These are phyloP conservation scores for Hymenoscyphus albidus DNA, from an alignment of 2,329 filamentous ascomycete genomes.

Conservation along the genomic window DNA sequence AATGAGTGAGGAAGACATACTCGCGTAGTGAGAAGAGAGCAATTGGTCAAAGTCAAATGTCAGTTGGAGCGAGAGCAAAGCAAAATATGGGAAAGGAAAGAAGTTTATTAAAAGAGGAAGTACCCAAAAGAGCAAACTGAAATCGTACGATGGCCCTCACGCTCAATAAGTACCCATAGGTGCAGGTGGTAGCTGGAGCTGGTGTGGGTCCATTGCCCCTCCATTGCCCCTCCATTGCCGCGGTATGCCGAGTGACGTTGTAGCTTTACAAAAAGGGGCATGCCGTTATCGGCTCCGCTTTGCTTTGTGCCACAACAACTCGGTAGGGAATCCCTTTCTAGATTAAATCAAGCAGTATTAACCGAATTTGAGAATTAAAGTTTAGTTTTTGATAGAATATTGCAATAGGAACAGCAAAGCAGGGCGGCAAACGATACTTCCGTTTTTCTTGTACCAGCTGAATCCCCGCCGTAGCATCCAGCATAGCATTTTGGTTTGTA, in stretches of 20 bases:
- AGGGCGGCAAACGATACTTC: no score
- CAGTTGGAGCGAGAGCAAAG: neutral
- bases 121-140: neutral
- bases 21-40: neutral
- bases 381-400: no score
- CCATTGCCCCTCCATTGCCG: neutral
- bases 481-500: no score
- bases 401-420: no score
- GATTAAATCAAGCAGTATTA: no score
- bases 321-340: no score
- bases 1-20: constrained; percentile 30
- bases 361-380: no score
- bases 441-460: no score
- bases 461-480: no score
- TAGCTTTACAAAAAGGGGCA: neutral
- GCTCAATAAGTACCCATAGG: neutral
- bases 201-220: neutral
- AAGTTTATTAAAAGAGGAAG: neutral
- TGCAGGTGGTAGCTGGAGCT: neutral
- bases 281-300: neutral
- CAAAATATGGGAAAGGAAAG: neutral
- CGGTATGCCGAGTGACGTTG: neutral
- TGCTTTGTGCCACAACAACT: neutral
- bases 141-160: neutral
- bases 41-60: neutral